Base-by-base conservation (phyloP, 116 monocot genomes). In the Trichopus zeylanicus region DNA sequence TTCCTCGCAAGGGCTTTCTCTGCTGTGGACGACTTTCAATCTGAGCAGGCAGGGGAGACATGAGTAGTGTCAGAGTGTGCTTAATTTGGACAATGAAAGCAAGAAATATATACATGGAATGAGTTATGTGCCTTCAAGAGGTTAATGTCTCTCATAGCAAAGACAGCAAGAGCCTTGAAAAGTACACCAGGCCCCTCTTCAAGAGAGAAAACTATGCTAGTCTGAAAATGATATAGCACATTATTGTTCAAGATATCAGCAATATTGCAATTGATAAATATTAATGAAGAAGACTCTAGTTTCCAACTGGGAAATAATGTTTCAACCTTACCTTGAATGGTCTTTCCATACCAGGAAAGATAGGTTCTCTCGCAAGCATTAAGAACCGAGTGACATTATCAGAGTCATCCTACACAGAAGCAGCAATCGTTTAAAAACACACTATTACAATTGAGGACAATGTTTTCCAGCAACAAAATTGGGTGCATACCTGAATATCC, bases 151-250 rank as follows among this genome's bases (percentile, higher is more conserved):
- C 97, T 74, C 87, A 84, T 66, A 48, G 95, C 83, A 75, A 97
- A 97, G 33, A 97, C 97, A 57, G 87, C 91, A 51, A 97, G 77
- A 57, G 97, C 87, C 67, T 97, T 97, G 60, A 91, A 91, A 63
- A 97, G 91, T 32, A 74, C 64, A 55, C 91, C 97, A 53, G 97
- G 91, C 4, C 97, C 90, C 68, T 97, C 91, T 78, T 97, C 97
- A 31, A 97, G 75, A 68, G 84, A 87, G 66, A 97, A 91, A 30
- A 91, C 97, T 76, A 97, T 87, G 75, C 97, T 97, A 31, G 97
- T 91, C 91, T 97, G 62, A 31, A 32, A 62, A 59, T 34, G 10
- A 52, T 49, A 42, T 42, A n/a, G n/a, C n/a, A n/a, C n/a, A n/a
- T n/a, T n/a, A n/a, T n/a, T n/a, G n/a, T n/a, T n/a, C n/a, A n/a